Evolutionary conservation across 2,329 filamentous ascomycete genomes (phyloP).

Genomic region (Albifimbria verrucaria): DNA sequence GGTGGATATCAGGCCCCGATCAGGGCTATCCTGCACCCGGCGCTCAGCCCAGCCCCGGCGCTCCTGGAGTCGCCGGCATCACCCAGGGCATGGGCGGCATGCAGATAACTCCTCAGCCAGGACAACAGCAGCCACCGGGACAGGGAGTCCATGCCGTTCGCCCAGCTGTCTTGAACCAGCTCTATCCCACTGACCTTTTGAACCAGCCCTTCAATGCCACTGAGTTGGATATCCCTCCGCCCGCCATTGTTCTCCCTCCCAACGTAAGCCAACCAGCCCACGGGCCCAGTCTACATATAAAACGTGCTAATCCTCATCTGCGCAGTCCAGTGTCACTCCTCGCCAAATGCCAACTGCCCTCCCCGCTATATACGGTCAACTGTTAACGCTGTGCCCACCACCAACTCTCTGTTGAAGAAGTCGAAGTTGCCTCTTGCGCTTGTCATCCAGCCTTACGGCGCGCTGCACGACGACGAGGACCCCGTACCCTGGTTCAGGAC

Average conservation of each 20-base stretch:
- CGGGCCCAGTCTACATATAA: not conserved
- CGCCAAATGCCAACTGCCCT: conserved; percentile 85
- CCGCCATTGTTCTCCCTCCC: conserved; percentile 83
- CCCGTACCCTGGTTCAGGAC: conserved; percentile 85
- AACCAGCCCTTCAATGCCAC: conserved; percentile 92
- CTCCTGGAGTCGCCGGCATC: conserved; percentile 63
- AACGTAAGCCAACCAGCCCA: conserved; percentile 63
- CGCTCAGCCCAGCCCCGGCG: conserved; percentile 23
- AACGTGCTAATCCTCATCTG: conserved; percentile 33
- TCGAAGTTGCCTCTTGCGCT: conserved; percentile 93
- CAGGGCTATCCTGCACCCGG: conserved; percentile 60
- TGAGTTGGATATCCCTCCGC: conserved; percentile 87
- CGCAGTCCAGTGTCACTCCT: conserved; percentile 80
- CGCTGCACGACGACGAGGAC: conserved; percentile 90
- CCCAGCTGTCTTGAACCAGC: conserved; percentile 69
- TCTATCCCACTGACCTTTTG: conserved; percentile 88
- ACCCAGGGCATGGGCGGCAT: conserved; percentile 85
- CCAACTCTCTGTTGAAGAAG: conserved; percentile 90
- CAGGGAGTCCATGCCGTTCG: conserved; percentile 34
- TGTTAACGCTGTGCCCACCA: conserved; percentile 89
- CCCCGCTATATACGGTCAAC: conserved; percentile 95
- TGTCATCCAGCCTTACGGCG: conserved; percentile 91
- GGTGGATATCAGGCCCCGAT: conserved; percentile 45
- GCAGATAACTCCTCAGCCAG: conserved; percentile 58
- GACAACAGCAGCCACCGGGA: conserved; percentile 47